phyloP scores from a whole-genome alignment of 78 protist genomes.

The Dictyostelium citrinum region DNA sequence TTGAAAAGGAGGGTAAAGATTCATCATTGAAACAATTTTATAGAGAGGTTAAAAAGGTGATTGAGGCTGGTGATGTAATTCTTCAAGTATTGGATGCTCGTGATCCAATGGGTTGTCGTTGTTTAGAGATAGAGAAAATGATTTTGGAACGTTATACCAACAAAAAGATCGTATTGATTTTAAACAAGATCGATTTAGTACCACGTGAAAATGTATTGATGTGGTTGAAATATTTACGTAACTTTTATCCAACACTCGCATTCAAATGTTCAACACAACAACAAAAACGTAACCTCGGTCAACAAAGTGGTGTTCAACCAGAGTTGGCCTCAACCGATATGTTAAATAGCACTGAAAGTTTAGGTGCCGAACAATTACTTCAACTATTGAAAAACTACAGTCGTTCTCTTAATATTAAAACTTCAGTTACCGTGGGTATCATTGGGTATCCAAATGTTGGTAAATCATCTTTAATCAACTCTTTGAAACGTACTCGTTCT shows the following conservation, averaged over 20 bases:
- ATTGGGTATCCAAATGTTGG: conserved; percentile 99
- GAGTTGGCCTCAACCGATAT: neutral
- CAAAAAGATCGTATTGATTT: conserved; percentile 91
- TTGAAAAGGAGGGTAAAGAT: conserved; percentile 70
- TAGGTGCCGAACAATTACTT: conserved; percentile 87
- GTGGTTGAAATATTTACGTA: conserved; percentile 88
- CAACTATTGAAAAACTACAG: conserved; percentile 89
- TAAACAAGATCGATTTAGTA: conserved; percentile 96
- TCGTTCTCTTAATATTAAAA: conserved; percentile 86
- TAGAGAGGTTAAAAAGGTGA: conserved; percentile 91
- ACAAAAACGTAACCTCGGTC: conserved; percentile 76
- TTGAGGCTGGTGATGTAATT: conserved; percentile 94
- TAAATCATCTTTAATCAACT: conserved; percentile 96
- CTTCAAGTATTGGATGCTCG: conserved; percentile 98
- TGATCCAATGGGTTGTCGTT: conserved; percentile 99
- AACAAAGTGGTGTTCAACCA: conserved; percentile 12
- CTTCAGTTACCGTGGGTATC: conserved; percentile 92
- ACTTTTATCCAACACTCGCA: conserved; percentile 89
- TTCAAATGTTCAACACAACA: conserved; percentile 89
- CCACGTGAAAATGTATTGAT: conserved; percentile 85
- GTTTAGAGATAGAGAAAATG: conserved; percentile 88
- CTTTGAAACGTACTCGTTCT: conserved; percentile 91
- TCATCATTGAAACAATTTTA: conserved; percentile 87
- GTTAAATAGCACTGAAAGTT: conserved; percentile 53
- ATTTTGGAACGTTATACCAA: conserved; percentile 55